Evolutionary conservation across 1,284 basidiomycete genomes (phyloP), one percentile per base, ranked within the genome.

Genomic region (Singerocomus inundabilis): DNA sequence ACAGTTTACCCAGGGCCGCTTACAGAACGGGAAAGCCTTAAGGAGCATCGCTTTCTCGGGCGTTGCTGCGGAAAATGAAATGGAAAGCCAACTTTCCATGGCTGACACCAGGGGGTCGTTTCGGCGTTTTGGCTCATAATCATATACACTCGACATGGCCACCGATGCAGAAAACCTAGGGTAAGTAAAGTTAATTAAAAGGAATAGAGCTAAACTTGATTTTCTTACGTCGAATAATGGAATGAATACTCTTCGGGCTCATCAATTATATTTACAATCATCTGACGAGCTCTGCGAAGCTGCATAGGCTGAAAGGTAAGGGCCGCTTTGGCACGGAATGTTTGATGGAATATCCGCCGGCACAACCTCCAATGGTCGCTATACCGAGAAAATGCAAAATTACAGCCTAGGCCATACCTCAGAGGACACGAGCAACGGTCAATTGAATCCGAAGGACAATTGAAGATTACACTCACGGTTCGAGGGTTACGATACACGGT

Each of bases 21-120:
- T 33, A 60, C 58, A 35, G 29, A 62, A 62, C 1, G 60, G 58
- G 25, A 57, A 53, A 4, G 13, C 15, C 6, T 45, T 52, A 7
- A 60, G 31, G 21, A 52, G 34, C 12, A 44, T 15, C 0, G 34
- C 51, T 21, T 16, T 52, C 33, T 30, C 46, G 0, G 44, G 24
- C 7, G 30, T 36, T 4, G 31, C 38, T 2, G 42, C n/a, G 32
- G 2, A 47, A 5, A 3, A n/a, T n/a, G 46, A 44, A 4, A 28
- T 6, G 2, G 33, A 6, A 2, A 51, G 1, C 18, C 50, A 51
- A 0, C 9, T 24, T 6, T 47, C n/a, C 6, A 58, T 35, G 11
- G 43, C 35, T 3, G 37, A 37, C 4, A 62, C 37, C 11, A 62
- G 39, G 0, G 52, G 60, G 35, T 60, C 59, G 2, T 55, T 38